Percentiles rank a stretch among this genome's conserved stretches.
These are phyloP conservation scores for Blastomyces silverae DNA, from an alignment of 2,329 filamentous ascomycete species.

Conservation along the genomic window DNA sequence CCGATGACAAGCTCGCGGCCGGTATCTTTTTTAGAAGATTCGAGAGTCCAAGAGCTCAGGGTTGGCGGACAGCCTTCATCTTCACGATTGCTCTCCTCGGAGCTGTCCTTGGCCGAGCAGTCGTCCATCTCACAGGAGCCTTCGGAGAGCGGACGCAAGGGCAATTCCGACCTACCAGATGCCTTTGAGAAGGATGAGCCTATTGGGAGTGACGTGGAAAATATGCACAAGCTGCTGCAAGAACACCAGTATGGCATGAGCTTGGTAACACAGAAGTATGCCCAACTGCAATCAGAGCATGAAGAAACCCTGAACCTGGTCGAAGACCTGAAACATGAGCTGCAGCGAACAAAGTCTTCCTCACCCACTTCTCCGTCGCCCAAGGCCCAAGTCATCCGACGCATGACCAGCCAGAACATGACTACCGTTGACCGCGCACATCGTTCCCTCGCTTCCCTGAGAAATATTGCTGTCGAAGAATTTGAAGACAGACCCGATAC, in stretches of 20 bases:
- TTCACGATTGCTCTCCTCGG: slow-evolving; percentile 87
- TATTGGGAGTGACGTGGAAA: slow-evolving; percentile 58
- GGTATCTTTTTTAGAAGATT: slow-evolving; percentile 77
- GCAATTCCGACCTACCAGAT: slow-evolving; percentile 25
- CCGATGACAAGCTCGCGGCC: slow-evolving; percentile 46
- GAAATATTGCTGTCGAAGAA: slow-evolving; percentile 79
- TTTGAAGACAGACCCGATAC: slow-evolving; percentile 75
- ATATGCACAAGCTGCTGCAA: slow-evolving; percentile 60
- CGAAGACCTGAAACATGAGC: slow-evolving; percentile 81
- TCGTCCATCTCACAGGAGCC: slow-evolving; percentile 60
- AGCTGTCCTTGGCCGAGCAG: slow-evolving; percentile 81
- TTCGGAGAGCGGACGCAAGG: slow-evolving; percentile 50
- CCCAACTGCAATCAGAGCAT: slow-evolving; percentile 75
- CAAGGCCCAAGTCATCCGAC: slow-evolving; percentile 67
- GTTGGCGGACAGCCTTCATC: slow-evolving; percentile 62
- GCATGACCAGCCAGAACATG: slow-evolving; percentile 86
- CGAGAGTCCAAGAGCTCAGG: slow-evolving; percentile 63
- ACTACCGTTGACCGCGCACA: slow-evolving; percentile 78
- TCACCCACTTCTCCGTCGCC: slow-evolving; percentile 53
- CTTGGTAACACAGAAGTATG: slow-evolving; percentile 68
- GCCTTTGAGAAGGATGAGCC: slow-evolving; percentile 39
- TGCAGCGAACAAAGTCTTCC: slow-evolving; percentile 65
- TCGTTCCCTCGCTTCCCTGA: slow-evolving; percentile 79
- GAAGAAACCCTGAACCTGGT: slow-evolving; percentile 75
- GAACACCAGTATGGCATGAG: slow-evolving; percentile 72